Conservation (phyloP, 2,329 filamentous ascomycete genomes). For the Cytospora paraplurivora region DNA sequence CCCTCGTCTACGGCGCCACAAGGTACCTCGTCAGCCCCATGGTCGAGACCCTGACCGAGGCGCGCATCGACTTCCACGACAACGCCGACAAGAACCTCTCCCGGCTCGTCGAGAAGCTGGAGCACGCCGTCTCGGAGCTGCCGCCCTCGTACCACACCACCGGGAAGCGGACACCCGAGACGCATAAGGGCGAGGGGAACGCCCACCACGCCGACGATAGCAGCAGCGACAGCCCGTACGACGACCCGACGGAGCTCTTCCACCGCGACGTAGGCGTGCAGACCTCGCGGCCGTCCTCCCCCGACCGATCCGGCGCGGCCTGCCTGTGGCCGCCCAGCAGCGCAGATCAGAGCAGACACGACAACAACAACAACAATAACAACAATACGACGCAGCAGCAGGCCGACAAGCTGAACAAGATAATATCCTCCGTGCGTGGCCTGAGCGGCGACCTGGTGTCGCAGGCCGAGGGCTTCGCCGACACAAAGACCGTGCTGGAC, state of each 20-base stretch:
- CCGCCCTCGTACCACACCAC: conserved; percentile 42
- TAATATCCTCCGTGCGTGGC: conserved; percentile 47
- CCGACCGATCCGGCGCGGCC: conserved; percentile 31
- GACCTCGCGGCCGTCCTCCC: conserved; percentile 59
- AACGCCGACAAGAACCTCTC: conserved; percentile 50
- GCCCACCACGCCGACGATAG: conserved; percentile 34
- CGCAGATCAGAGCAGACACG: conserved; percentile 11
- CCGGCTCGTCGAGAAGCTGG: conserved; percentile 53
- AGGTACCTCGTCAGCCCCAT: conserved; percentile 69
- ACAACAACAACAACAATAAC: conserved; percentile 29
- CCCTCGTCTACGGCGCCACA: conserved; percentile 69
- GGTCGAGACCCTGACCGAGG: conserved; percentile 53
- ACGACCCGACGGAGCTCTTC: conserved; percentile 76
- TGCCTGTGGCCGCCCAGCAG: conserved; percentile 31
- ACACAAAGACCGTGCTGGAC: conserved; percentile 55
- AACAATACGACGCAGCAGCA: conserved; percentile 41
- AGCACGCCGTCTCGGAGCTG: conserved; percentile 62
- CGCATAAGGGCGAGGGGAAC: conserved; percentile 29
- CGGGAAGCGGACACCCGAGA: conserved; percentile 31
- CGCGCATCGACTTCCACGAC: conserved; percentile 55
- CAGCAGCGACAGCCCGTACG: conserved; percentile 47
- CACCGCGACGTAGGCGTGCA: conserved; percentile 81
- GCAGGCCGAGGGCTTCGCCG: conserved; percentile 52
- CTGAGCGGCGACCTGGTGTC: conserved; percentile 47
- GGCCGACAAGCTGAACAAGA: conserved; percentile 43